Base-by-base conservation (phyloP, 768 basidiomycete species). In the Phanerochaete carnosa region DNA sequence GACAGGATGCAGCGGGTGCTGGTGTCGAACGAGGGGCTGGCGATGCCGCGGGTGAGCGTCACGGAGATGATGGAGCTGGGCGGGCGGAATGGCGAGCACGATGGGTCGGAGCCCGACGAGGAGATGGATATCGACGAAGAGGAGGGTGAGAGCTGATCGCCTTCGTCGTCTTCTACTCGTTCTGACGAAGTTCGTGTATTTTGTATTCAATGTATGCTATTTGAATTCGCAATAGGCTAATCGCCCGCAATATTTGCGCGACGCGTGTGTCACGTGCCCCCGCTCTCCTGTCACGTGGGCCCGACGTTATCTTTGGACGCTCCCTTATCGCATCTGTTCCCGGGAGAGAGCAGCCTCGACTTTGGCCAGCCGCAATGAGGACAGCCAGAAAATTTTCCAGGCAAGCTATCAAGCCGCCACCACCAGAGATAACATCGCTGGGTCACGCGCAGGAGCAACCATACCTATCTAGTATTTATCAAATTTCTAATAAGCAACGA, bases 1-100 rank as follows among this genome's bases (percentile, higher is more conserved):
- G 68, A 75, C 6, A 28, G 46, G 22, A 53, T 68, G 46, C 63
- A 65, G 54, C 43, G 47, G 32, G 61, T 68, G 15, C 12, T 66
- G 45, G 59, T 64, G 50, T 58, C 55, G 58, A 25, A 59, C 46
- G 67, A 64, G 9, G 54, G 37, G 30, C 26, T 61, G 30, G 59
- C 47, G 55, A 37, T 57, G 9, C 65, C 66, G 45, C 49, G 62
- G 9, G 52, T 63, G 39, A 46, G 50, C 13, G 61, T 64, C 32
- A 62, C 63, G 19, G 64, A 56, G 43, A 55, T 60, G 55, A 64
- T 67, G 62, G 55, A n/a, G 35, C 60, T n/a, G 33, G 64, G 60
- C n/a, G 60, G 62, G 22, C 54, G 64, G 59, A n/a, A 29, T 1
- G 62, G 60, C 46, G 58, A 55, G 39, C 51, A 29, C 43, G 61